Percentiles rank a stretch among this genome's conserved stretches.
Conservation (phyloP, 2,329 filamentous ascomycete genomes). For the Sclerotinia borealis region DNA sequence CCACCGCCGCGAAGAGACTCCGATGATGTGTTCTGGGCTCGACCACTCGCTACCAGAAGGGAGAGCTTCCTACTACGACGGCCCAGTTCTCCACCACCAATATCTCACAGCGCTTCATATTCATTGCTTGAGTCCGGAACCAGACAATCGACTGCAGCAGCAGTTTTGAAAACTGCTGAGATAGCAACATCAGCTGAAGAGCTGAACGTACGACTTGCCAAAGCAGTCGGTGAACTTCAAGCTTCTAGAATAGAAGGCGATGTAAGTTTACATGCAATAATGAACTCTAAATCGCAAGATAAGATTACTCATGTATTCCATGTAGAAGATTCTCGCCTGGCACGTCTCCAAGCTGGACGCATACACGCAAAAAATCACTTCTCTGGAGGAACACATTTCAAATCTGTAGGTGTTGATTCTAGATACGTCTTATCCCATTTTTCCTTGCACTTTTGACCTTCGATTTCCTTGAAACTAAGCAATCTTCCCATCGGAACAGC, state of each 20-base stretch:
- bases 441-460: conserved; percentile 22
- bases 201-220: conserved; percentile 45
- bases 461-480: conserved; percentile 6
- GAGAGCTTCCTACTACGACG: conserved; percentile 17
- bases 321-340: conserved; percentile 54
- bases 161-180: conserved; percentile 32
- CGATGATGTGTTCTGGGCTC: conserved; percentile 24
- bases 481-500: conserved; percentile 31
- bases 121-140: too few species aligned
- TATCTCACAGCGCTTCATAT: background rate
- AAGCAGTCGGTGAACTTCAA: conserved; percentile 45
- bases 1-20: conserved; percentile 11
- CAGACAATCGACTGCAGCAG: conserved; percentile 2
- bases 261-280: conserved; percentile 34
- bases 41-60: conserved; percentile 22
- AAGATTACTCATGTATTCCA: conserved; percentile 8
- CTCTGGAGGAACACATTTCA: conserved; percentile 51
- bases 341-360: conserved; percentile 53
- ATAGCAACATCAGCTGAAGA: conserved; percentile 38
- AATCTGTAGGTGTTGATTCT: conserved; percentile 44
- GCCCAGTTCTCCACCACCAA: background rate
- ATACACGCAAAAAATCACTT: conserved; percentile 52
- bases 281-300: background rate
- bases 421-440: background rate
- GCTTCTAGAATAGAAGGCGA: conserved; percentile 55